Evolutionary conservation across 441 rosid genomes (phyloP).

Genomic region (Brassica balearica): DNA sequence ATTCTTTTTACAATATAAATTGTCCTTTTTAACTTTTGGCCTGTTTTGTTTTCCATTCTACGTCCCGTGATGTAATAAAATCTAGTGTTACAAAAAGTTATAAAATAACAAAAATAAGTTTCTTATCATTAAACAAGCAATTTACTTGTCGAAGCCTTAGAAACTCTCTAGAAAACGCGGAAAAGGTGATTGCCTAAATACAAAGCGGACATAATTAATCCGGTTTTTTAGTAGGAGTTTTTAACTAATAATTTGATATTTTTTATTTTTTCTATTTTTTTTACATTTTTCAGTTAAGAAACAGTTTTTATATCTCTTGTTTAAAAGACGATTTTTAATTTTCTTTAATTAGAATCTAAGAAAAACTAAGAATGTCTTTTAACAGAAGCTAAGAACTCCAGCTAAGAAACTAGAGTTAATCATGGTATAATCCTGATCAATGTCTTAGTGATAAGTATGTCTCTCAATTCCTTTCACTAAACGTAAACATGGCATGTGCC

Average conservation of each 20-base stretch:
- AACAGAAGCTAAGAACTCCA: too few relatives aligned
- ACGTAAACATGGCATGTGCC: conserved; percentile 43
- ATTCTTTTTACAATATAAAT: not conserved
- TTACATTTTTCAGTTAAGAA: too few relatives aligned
- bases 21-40: conserved; percentile 21
- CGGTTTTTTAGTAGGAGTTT: too few relatives aligned
- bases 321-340: too few relatives aligned
- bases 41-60: conserved; percentile 29
- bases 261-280: too few relatives aligned
- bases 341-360: too few relatives aligned
- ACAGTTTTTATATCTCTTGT: too few relatives aligned
- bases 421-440: conserved; percentile 29
- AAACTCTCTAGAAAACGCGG: conserved; percentile 31
- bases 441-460: conserved; percentile 33
- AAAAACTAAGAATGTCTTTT: too few relatives aligned
- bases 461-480: conserved; percentile 20
- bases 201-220: conserved; percentile 21
- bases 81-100: conserved; percentile 24
- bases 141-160: conserved; percentile 37
- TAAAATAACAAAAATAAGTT: not conserved
- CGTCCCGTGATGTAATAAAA: conserved; percentile 39
- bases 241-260: too few relatives aligned
- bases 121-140: conserved; percentile 4
- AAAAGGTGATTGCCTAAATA: conserved; percentile 39
- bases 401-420: too few relatives aligned